Evolutionary conservation across 2,329 filamentous ascomycete species (phyloP), one percentile per base, ranked within the genome.

Genomic region (Epichloe coenophiala): DNA sequence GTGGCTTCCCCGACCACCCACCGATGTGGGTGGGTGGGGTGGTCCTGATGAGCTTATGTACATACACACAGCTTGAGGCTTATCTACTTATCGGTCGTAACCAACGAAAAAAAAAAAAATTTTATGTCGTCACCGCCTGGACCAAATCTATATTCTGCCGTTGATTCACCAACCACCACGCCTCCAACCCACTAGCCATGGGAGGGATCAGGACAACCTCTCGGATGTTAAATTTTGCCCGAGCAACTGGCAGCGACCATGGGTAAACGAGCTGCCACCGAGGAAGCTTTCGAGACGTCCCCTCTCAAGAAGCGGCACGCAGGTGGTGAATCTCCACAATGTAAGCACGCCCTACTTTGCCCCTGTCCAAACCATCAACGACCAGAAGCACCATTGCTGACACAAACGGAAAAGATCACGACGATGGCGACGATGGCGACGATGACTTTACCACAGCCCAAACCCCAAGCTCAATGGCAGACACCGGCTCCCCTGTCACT

Each of bases 61-160:
- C n/a, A n/a, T n/a, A n/a, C 6, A 1, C 4, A 9, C 37, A 31
- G 27, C 27, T 47, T 13, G 13, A 23, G 33, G 35, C 17, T 17
- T 17, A 17, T 17, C 17, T 17, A 17, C 44, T 27, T 50, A 36
- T 42, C n/a, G 11, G 40, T 59, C 57, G 60, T 61, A 55, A 53
- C 61, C 63, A 55, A 65, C 60, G 45, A 23, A 23, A 23, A 47
- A 53, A 63, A 62, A 47, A 31, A 31, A 58, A 53, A 45, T n/a
- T 17, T 1, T 17, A 17, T 17, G 19, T 40, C 21, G 41, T 60
- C 63, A 67, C 65, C 65, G 65, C 64, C 59, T 54, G 53, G 59
- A 63, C 60, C 15, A 53, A 51, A 57, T 50, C 31, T 50, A 38
- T 47, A 60, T 66, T 68, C 65, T 67, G 64, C 65, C 64, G 54